Conservation (phyloP, 2,329 filamentous ascomycete species). For the Ophiostoma quercus region DNA sequence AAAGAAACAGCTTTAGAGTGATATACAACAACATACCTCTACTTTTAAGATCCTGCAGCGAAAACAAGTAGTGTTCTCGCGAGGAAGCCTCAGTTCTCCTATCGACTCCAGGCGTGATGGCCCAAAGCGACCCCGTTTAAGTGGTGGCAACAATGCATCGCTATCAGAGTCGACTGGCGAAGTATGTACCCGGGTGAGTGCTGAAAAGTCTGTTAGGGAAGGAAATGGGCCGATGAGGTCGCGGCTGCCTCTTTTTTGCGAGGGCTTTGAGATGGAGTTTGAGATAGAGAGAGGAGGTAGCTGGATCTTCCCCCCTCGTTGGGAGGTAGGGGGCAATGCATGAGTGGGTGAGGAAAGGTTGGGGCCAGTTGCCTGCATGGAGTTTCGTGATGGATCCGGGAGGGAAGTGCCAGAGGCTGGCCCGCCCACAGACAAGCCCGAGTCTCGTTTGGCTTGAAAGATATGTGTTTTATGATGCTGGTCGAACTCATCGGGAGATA, state of each 20-base stretch:
- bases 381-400: neutral
- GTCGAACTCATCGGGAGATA: slow-evolving; percentile 47
- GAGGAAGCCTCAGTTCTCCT: slow-evolving; percentile 49
- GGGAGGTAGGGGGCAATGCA: slow-evolving; percentile 33
- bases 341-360: slow-evolving; percentile 39
- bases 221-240: slow-evolving; percentile 40
- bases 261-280: slow-evolving; percentile 33
- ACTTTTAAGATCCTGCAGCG: slow-evolving; percentile 46
- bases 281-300: slow-evolving; percentile 37
- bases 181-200: slow-evolving; percentile 26
- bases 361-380: slow-evolving; percentile 31
- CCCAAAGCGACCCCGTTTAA: slow-evolving; percentile 50
- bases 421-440: slow-evolving; percentile 40
- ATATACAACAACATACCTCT: slow-evolving; percentile 35
- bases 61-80: slow-evolving; percentile 46
- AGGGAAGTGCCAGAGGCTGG: slow-evolving; percentile 27
- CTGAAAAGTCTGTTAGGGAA: slow-evolving; percentile 39
- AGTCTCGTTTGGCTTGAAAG: slow-evolving; percentile 41
- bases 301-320: slow-evolving; percentile 31
- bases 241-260: slow-evolving; percentile 38
- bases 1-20: neutral
- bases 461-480: slow-evolving; percentile 45
- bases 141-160: slow-evolving; percentile 50
- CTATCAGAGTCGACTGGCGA: slow-evolving; percentile 40
- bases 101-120: slow-evolving; percentile 53